Base-by-base conservation (phyloP, 345 rosid species). In the Brassica rapa region DNA sequence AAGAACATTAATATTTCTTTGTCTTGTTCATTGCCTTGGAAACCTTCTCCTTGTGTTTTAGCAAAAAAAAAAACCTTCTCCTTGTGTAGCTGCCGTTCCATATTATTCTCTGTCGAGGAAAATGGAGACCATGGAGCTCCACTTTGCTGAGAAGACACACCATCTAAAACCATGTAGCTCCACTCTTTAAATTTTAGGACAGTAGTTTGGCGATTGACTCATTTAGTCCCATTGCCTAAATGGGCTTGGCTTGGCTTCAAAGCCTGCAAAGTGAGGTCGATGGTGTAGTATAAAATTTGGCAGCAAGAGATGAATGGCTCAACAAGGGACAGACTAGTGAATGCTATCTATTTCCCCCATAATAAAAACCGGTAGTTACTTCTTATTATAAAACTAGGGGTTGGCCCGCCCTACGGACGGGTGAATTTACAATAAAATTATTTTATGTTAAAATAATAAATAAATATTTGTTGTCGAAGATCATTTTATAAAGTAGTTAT, bases 181-280 rank as follows among this genome's bases (percentile, higher is more conserved):
- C 16, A 46, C 55, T 46, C 16, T 46, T 46, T 12, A 33, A 56
- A 6, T 35, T 8, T 24, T 59, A 59, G 66, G 57, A 59, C 8
- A 14, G 33, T 57, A 7, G 37, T 9, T 49, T 41, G 32, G 25
- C 76, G 49, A 62, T 62, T 41, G 39, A 5, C 41, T 35, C 12
- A 46, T 33, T 63, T 51, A 53, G 1, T 64, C 63, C 5, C 70
- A 23, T 23, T 51, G 15, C 61, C 53, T 21, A 3, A 64, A 32
- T 64, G 70, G 70, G 77, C 15, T 63, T 64, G 70, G 77, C 15
- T 63, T 64, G 70, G 51, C 21, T 51, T 64, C 25, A n/a, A 65
- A 74, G 77, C 70, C 51, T 51, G 71, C 16, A 23, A 21, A 19
- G 62, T 49, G 33, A 73, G 43, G 8, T 43, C 5, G 21, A 4